Evolutionary conservation across 371 early-diverging fungal species (phyloP).

Genomic region (Basidiobolus meristosporus): DNA sequence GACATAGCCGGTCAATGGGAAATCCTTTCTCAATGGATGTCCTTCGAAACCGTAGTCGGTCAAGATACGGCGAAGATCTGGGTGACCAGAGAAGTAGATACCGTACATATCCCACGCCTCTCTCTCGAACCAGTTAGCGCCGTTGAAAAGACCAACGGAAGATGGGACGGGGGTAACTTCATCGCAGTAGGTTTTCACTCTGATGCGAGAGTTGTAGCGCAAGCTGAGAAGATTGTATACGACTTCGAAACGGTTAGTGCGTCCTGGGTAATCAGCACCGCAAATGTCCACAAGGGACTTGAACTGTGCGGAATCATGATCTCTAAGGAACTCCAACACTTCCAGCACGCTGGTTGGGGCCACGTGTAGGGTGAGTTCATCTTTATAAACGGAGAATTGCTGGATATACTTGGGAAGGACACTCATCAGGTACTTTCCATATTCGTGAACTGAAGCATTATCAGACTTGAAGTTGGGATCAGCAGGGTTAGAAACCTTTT

Average conservation of each 20-base stretch:
- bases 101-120: slow-evolving; percentile 98
- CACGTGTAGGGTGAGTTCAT: slow-evolving; percentile 85
- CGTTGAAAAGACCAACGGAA: slow-evolving; percentile 42
- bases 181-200: slow-evolving; percentile 90
- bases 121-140: slow-evolving; percentile 95
- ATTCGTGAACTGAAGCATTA: slow-evolving; percentile 17
- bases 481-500: no score
- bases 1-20: slow-evolving; percentile 90
- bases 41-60: slow-evolving; percentile 98
- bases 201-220: slow-evolving; percentile 81
- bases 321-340: slow-evolving; percentile 75
- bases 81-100: slow-evolving; percentile 86
- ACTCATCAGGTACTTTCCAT: slow-evolving; percentile 72
- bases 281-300: slow-evolving; percentile 77
- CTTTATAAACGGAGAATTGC: slow-evolving; percentile 92
- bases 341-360: slow-evolving; percentile 65
- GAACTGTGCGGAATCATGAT: slow-evolving; percentile 84
- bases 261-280: slow-evolving; percentile 81
- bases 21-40: slow-evolving; percentile 93
- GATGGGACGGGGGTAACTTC: slow-evolving; percentile 86
- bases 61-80: slow-evolving; percentile 90
- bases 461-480: no score
- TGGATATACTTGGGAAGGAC: slow-evolving; percentile 89
- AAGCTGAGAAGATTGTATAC: slow-evolving; percentile 84
- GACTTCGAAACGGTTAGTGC: slow-evolving; percentile 86